Evolutionary conservation across 192 early-diverging fungal species (phyloP), one percentile per base, ranked within the genome.

Genomic region (Jimgerdemannia lactiflua): DNA sequence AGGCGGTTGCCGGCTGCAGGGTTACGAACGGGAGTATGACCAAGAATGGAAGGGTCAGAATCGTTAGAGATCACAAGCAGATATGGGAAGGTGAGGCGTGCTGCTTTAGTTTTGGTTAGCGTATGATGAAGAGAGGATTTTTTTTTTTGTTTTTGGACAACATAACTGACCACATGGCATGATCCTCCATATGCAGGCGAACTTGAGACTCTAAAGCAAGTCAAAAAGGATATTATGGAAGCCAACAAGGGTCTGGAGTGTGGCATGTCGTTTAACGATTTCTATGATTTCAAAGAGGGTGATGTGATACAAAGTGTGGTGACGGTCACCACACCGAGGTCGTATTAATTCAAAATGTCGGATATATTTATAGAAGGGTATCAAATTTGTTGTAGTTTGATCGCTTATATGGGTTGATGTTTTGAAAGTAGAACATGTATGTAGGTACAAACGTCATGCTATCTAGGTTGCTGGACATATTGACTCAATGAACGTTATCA

Each of bases 241-340:
- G 93, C 91, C 42, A 88, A 88, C 72, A 99, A 98, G 82, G 96
- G 96, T n/a, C 85, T 93, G 41, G 97, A 99, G 86, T 99, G 96
- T 79, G 97, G 97, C 18, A 92, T 99, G 79, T 87, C 89, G 68
- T 93, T 99, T 84, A 94, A 94, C 18, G 91, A 89, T 10, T 98
- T 95, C 77, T 84, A 85, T 4, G 92, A 92, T 11, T 85, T 95
- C 70, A 80, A 90, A 79, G 90, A 87, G 59, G 96, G 96, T 10
- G 97, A 99, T 88, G 74, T 90, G 41, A 88, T 96, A 75, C 91
- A 94, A 75, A 89, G 90, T 72, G 74, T 96, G 66, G 77, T 78
- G 42, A 81, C 85, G 69, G 87, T 84, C 74, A 86, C 89, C 70
- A 82, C 87, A 29, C 87, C 84, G 59, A 86, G 88, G 68, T 89